Base-by-base conservation (phyloP, 257 asterid genomes). In the Marsdenia floribunda region DNA sequence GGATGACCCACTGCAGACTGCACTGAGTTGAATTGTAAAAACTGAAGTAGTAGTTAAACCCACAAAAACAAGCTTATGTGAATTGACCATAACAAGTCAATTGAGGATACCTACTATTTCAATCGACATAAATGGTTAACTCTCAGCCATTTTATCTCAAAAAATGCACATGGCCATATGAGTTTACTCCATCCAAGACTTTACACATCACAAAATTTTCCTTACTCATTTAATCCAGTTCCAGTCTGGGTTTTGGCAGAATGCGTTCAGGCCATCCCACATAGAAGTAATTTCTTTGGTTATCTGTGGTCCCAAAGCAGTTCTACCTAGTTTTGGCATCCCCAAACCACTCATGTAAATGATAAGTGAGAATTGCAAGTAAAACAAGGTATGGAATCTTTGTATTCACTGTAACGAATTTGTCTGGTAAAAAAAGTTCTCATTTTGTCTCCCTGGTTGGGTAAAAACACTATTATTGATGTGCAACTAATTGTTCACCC, bases 251-350 rank as follows among this genome's bases (percentile, higher is more conserved):
- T 29, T 53, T 29, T 71, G 50, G 57, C 16, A 29, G 50, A 74
- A 46, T 10, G 19, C 63, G 12, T 52, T 21, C 65, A 37, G 38
- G 9, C 50, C 26, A 65, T 37, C 59, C 24, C 14, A 11, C 19
- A n/a, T 2, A 21, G 13, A 15, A 58, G 16, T 6, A 21, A 46
- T 11, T 73, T 29, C 18, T 21, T 57, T 29, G 55, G 40, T 33
- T 64, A 19, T 64, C 64, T 64, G 49, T 11, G 64, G 57, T 61
- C 63, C 61, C 71, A 61, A 74, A 74, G 8, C 61, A 47, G 63
- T 42, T 46, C 12, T 63, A 74, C 21, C 55, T 18, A 47, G 42
- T 73, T 59, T 29, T 35, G 22, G 40, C 15, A 13, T 44, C 59
- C 29, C 52, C 19, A 42, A 59, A 73, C 19, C 1, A 7, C 57